These are phyloP conservation scores for Prunus davidiana DNA, from an alignment of 306 rosid genomes.

Conservation along the genomic window DNA sequence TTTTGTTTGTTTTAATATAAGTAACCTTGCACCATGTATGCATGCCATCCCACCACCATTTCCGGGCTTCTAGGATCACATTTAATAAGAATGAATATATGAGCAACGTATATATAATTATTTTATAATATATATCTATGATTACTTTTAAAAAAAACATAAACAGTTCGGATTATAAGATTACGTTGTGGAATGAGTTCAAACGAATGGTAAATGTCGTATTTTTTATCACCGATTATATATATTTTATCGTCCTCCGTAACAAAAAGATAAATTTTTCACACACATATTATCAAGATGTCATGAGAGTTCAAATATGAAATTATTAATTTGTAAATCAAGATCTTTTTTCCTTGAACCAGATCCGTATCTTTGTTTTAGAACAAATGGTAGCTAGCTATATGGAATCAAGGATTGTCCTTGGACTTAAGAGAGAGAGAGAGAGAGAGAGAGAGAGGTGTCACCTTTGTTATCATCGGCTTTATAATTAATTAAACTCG, in stretches of 20 bases:
- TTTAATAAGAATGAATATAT: background rate
- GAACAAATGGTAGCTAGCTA: background rate
- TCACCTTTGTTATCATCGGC: background rate
- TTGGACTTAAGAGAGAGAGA: too few relatives aligned
- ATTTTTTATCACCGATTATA: too few relatives aligned
- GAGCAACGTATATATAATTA: too few relatives aligned
- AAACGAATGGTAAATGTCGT: too few relatives aligned
- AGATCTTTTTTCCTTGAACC: rapidly evolving
- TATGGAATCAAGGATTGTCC: background rate
- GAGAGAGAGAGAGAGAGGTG: background rate
- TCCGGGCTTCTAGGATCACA: background rate
- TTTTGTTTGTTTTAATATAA: background rate
- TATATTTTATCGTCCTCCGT: too few relatives aligned
- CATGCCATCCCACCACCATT: background rate
- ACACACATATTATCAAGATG: too few relatives aligned
- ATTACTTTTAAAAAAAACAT: too few relatives aligned
- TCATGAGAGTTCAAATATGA: rapidly evolving
- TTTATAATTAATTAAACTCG: background rate
- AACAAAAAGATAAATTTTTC: too few relatives aligned
- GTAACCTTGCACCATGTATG: background rate
- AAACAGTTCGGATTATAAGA: too few relatives aligned
- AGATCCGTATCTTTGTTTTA: background rate
- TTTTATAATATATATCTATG: too few relatives aligned
- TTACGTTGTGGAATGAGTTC: too few relatives aligned
- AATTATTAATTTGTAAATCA: too few relatives aligned